A percentile compares a stretch with the other conserved stretches of the same genome.
phyloP scores from a whole-genome alignment of 202 grass and related monocot genomes.

The Schoenoplectus tabernaemontani region DNA sequence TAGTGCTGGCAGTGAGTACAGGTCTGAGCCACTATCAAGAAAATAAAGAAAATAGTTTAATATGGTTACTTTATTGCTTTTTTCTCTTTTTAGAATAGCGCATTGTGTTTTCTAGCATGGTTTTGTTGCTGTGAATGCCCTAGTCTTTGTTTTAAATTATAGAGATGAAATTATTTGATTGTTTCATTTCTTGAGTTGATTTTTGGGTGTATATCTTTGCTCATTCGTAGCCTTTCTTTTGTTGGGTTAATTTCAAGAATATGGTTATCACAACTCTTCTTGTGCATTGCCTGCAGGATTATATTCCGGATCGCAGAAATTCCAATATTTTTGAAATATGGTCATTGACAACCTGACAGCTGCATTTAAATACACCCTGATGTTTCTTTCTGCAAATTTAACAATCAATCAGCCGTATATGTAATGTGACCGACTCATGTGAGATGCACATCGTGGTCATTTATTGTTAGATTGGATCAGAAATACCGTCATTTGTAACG shows the following conservation, averaged over 20 bases:
- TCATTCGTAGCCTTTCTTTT: not conserved
- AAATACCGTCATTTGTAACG: not conserved
- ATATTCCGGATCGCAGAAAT: not conserved
- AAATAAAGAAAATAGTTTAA: too few species aligned
- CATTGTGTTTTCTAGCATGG: not conserved
- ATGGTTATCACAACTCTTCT: not conserved
- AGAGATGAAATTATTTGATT: not conserved
- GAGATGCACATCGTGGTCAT: not conserved
- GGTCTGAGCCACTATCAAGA: slow-evolving; percentile 65
- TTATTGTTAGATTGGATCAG: slow-evolving; percentile 13
- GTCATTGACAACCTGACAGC: too few species aligned
- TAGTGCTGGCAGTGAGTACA: slow-evolving; percentile 75
- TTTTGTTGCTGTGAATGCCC: slow-evolving; percentile 1
- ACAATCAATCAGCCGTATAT: not conserved
- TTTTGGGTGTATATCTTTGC: not conserved
- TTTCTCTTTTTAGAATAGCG: not conserved
- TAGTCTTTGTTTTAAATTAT: not conserved
- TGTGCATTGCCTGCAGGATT: not conserved
- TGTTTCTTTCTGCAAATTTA: not conserved
- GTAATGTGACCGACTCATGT: slow-evolving; percentile 4
- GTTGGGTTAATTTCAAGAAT: not conserved
- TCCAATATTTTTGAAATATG: not conserved
- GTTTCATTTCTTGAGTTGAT: slow-evolving; percentile 6
- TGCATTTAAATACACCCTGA: too few species aligned
- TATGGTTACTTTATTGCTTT: not conserved